These are phyloP conservation scores for Pisolithus tinctorius DNA, from an alignment of 768 basidiomycete species.

Conservation along the genomic window DNA sequence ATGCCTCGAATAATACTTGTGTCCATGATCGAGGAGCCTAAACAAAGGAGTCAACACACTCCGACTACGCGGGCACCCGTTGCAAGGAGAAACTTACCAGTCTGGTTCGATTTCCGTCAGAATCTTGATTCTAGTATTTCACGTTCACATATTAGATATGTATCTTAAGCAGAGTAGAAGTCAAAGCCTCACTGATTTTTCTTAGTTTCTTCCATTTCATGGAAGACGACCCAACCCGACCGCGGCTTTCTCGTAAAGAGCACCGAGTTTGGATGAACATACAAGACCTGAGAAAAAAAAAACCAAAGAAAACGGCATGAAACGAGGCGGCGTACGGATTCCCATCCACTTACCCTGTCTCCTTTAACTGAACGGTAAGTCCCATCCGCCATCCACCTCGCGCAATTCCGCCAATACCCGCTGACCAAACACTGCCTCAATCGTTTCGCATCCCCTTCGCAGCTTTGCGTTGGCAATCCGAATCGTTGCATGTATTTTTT, in stretches of 20 bases:
- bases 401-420: constrained; percentile 93
- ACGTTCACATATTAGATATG: constrained; percentile 7
- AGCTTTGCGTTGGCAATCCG: constrained; percentile 73
- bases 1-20: constrained; percentile 36
- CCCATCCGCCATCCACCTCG: constrained; percentile 86
- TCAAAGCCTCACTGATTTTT: constrained; percentile 67
- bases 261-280: constrained; percentile 92
- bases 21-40: constrained; percentile 46
- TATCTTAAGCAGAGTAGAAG: no score
- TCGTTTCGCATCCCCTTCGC: constrained; percentile 79
- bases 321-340: background rate
- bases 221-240: constrained; percentile 90
- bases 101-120: constrained; percentile 93
- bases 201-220: constrained; percentile 95
- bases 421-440: constrained; percentile 85
- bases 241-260: constrained; percentile 88
- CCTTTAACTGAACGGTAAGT: constrained; percentile 88
- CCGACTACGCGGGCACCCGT: background rate
- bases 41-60: background rate
- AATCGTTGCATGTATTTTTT: constrained; percentile 94
- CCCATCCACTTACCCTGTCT: constrained; percentile 51
- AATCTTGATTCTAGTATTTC: constrained; percentile 66
- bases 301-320: background rate
- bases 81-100: constrained; percentile 47
- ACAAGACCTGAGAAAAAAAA: constrained; percentile 49